These are phyloP conservation scores for Coriolopsis trogii DNA, from an alignment of 1,284 basidiomycete species.

Conservation along the genomic window DNA sequence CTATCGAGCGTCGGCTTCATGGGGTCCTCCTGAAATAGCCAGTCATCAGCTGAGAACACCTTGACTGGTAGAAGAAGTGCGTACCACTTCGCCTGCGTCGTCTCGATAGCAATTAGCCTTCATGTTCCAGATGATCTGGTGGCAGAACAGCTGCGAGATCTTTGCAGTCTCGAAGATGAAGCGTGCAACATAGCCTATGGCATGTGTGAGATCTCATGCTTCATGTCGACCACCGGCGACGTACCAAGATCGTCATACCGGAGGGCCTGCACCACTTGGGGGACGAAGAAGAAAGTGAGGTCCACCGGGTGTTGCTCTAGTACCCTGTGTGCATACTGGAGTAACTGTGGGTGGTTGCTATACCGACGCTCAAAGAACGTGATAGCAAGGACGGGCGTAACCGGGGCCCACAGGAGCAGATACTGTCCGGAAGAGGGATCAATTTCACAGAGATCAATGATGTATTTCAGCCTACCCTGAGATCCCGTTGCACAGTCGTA, in stretches of 20 bases:
- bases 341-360: slow-evolving; percentile 81
- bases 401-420: slow-evolving; percentile 86
- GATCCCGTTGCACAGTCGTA: slow-evolving; percentile 57
- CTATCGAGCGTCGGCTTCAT: slow-evolving; percentile 95
- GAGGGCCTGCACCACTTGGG: slow-evolving; percentile 96
- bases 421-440: slow-evolving; percentile 51
- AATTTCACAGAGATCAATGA: neutral
- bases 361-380: slow-evolving; percentile 88
- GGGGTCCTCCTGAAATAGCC: slow-evolving; percentile 74
- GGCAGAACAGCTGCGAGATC: slow-evolving; percentile 97
- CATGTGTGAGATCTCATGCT: neutral
- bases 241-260: slow-evolving; percentile 86
- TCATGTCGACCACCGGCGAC: no score
- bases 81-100: slow-evolving; percentile 81
- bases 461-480: slow-evolving; percentile 61
- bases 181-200: slow-evolving; percentile 85
- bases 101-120: slow-evolving; percentile 97
- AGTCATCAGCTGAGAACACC: slow-evolving; percentile 1
- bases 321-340: slow-evolving; percentile 97
- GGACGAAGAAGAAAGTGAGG: slow-evolving; percentile 98
- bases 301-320: slow-evolving; percentile 95
- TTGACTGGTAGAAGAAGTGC: slow-evolving; percentile 28
- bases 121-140: slow-evolving; percentile 99
- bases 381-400: slow-evolving; percentile 86
- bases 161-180: slow-evolving; percentile 99